Evolutionary conservation across 148 eudicot species (phyloP), one percentile per base, ranked within the genome.

Genomic region (Rhododendron griersonianum): DNA sequence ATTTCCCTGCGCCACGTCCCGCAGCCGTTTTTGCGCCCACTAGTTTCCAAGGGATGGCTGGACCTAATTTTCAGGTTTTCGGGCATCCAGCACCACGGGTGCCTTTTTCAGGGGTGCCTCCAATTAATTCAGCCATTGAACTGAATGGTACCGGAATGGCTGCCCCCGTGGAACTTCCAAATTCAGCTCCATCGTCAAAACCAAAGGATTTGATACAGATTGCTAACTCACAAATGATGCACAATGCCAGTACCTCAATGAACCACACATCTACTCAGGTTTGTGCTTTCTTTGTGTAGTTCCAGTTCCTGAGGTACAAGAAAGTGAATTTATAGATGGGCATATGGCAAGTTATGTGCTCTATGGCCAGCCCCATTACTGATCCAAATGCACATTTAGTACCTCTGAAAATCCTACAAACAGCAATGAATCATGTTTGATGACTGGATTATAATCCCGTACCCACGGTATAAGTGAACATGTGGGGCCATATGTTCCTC

Each of bases 1-100:
- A 86, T 77, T 91, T 90, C 84, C 94, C 94, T 28, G 83, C 91
- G 61, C 91, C 89, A 25, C 83, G 79, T 14, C 35, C 30, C 5
- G 25, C 81, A 5, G 61, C 87, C 71, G 53, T 87, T 63, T 35
- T 92, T 1, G 92, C 89, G 14, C 47, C 94, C 23, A 19, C 87
- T 3, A 84, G 81, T 83, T 93, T 93, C 77, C 96, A 74, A 61
- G 94, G 96, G 78, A 87, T 92, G 69, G 88, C 87, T 19, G 92
- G 93, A 53, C 82, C 92, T 61, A 91, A 88, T 87, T 87, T 87
- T 73, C 96, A 82, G 57, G 85, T 87, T 79, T 92, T 86, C 41
- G 94, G 90, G 83, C 94, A 93, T 84, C 93, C 90, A 74, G 78
- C 89, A 78, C 89, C 94, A 28, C 75, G 87, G 55, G 84, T 47